Conservation (phyloP, 2,329 filamentous ascomycete genomes). For the Colletotrichum phormii region DNA sequence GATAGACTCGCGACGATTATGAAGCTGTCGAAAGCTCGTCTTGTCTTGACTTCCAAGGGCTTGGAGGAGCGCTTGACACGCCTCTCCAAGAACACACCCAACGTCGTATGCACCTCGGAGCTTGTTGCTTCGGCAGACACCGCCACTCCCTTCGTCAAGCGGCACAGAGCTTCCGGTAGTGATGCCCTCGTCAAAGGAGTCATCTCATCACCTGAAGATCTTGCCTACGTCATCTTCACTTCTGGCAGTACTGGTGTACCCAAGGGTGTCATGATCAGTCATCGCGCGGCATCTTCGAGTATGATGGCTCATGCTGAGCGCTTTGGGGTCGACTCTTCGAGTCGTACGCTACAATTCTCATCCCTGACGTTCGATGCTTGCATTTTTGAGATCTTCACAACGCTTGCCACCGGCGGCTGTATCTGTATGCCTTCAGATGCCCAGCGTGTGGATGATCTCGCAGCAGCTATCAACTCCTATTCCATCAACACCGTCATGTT, state of each 20-base stretch:
- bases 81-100: neutral
- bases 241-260: neutral
- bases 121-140: neutral
- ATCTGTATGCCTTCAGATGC: constrained; percentile 66
- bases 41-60: neutral
- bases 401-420: constrained; percentile 66
- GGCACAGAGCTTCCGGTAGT: neutral
- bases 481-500: constrained; percentile 65
- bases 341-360: constrained; percentile 56
- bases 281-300: neutral
- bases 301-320: neutral
- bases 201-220: neutral
- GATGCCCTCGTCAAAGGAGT: neutral
- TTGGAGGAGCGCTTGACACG: neutral
- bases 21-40: neutral
- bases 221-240: neutral
- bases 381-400: constrained; percentile 63
- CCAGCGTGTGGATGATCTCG: constrained; percentile 61
- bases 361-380: constrained; percentile 65
- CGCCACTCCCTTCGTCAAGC: neutral
- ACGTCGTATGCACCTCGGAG: neutral
- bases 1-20: neutral
- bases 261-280: constrained; percentile 1
- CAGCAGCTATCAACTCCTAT: constrained; percentile 60
- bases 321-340: constrained; percentile 16